Conservation (phyloP, 164 flowering plant species). For the Nymphaea colorata region DNA sequence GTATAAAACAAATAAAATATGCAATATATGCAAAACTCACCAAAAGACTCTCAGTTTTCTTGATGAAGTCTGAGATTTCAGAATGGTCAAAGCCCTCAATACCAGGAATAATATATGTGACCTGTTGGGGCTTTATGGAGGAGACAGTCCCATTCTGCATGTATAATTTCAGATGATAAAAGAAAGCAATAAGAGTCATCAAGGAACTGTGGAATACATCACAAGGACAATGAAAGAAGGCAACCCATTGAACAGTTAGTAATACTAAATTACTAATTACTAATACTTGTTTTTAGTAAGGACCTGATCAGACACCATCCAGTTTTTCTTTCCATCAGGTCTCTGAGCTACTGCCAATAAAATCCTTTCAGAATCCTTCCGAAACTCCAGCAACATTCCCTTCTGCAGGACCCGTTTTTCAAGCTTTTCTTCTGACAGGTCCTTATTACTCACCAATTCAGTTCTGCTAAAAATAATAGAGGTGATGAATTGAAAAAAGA, state of each 20-base stretch:
- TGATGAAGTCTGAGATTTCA: conserved; percentile 52
- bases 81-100: conserved; percentile 51
- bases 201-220: neutral
- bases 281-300: conserved; percentile 16
- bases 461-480: conserved; percentile 21
- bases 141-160: conserved; percentile 67
- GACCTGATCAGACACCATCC: conserved; percentile 98
- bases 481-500: neutral
- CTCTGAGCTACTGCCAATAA: conserved; percentile 79
- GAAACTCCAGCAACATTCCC: conserved; percentile 69
- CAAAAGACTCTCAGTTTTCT: conserved; percentile 54
- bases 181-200: conserved; percentile 2
- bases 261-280: too few relatives aligned
- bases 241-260: conserved; percentile 30
- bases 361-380: conserved; percentile 74
- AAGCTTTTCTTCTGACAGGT: conserved; percentile 42
- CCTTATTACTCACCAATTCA: conserved; percentile 26
- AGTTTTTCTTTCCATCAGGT: conserved; percentile 94
- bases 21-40: conserved; percentile 19
- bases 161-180: conserved; percentile 5
- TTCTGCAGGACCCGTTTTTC: conserved; percentile 36
- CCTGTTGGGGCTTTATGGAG: conserved; percentile 88
- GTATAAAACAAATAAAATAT: neutral
- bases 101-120: conserved; percentile 83
- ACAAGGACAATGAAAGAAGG: conserved; percentile 5